Evolutionary conservation across 306 rosid genomes (phyloP).

Genomic region (Cicer pinnatifidum): DNA sequence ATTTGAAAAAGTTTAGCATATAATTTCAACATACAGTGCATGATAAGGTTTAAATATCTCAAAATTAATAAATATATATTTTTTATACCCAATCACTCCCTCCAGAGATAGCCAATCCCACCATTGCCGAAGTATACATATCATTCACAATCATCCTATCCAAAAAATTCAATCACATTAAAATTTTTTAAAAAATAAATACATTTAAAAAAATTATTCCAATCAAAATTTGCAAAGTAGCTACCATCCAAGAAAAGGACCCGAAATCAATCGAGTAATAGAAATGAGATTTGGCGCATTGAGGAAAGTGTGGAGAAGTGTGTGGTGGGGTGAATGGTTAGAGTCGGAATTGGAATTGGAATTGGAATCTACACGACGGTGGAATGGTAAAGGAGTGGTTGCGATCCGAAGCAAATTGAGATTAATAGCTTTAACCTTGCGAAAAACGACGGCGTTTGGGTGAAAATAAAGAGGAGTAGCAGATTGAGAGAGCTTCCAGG

Average conservation of each 20-base stretch:
- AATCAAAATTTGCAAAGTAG: background rate
- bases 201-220: background rate
- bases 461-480: slow-evolving; percentile 77
- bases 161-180: slow-evolving; percentile 26
- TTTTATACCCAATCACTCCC: slow-evolving; percentile 81
- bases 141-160: slow-evolving; percentile 87
- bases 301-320: slow-evolving; percentile 55
- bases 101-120: slow-evolving; percentile 84
- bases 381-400: slow-evolving; percentile 51
- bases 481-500: slow-evolving; percentile 93
- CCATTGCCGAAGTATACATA: slow-evolving; percentile 72
- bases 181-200: background rate
- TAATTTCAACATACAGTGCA: background rate
- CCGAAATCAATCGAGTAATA: slow-evolving; percentile 67
- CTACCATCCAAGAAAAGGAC: slow-evolving; percentile 92
- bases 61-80: background rate
- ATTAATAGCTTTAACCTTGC: slow-evolving; percentile 55
- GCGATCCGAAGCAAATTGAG: slow-evolving; percentile 56
- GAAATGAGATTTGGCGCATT: slow-evolving; percentile 84
- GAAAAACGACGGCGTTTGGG: slow-evolving; percentile 61
- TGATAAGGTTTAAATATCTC: background rate
- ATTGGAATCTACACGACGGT: slow-evolving; percentile 47
- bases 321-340: background rate
- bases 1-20: slow-evolving; percentile 2
- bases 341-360: background rate